Evolutionary conservation across 331 rosid species (phyloP).

Genomic region (Cydonia oblonga): DNA sequence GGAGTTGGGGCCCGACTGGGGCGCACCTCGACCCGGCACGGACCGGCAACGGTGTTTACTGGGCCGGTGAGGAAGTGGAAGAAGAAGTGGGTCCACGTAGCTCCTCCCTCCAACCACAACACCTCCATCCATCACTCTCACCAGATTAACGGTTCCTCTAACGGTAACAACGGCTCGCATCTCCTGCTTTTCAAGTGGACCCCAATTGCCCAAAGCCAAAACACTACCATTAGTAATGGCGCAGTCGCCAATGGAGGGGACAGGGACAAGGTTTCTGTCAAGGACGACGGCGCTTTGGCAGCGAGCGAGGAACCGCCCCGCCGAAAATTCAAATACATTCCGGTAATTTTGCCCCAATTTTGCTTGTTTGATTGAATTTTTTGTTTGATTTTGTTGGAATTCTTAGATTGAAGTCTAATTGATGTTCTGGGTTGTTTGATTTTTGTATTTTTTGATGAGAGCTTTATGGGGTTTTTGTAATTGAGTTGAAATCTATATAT

Average conservation of each 20-base stretch:
- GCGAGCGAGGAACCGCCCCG: conserved; percentile 64
- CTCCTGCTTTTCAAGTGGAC: conserved; percentile 89
- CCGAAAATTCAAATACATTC: conserved; percentile 79
- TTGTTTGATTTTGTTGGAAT: no score
- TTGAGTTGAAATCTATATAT: not conserved
- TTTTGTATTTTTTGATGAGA: not conserved
- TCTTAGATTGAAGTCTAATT: not conserved
- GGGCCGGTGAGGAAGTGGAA: conserved; percentile 98
- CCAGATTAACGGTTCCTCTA: conserved; percentile 27
- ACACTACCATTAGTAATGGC: conserved; percentile 9
- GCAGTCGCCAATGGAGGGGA: conserved; percentile 15
- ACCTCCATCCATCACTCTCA: conserved; percentile 19
- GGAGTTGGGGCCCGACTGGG: conserved; percentile 98
- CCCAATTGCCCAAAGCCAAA: conserved; percentile 67
- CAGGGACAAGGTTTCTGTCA: conserved; percentile 18
- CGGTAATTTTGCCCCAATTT: conserved; percentile 34
- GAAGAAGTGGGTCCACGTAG: conserved; percentile 95
- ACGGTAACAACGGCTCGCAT: conserved; percentile 72
- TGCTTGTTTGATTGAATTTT: not conserved
- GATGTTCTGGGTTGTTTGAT: not conserved
- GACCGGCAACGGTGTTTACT: conserved; percentile 91
- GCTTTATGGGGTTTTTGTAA: not conserved
- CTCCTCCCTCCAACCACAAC: conserved; percentile 23
- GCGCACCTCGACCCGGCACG: conserved; percentile 90
- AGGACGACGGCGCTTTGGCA: conserved; percentile 4